Conservation (phyloP, 2,329 filamentous ascomycete genomes). For the Hymenoscyphus scutula region DNA sequence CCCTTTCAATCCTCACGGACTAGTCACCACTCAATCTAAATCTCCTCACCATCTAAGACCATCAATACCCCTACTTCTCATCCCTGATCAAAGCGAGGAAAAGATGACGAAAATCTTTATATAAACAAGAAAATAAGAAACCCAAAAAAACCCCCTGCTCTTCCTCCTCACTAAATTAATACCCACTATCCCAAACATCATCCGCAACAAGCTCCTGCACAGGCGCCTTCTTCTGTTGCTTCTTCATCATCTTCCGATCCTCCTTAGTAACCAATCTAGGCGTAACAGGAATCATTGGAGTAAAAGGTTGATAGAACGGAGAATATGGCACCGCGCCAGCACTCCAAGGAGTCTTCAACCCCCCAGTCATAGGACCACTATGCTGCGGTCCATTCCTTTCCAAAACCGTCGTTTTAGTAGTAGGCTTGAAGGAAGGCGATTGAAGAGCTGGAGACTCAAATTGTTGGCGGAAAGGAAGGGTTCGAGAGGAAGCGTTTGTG, state of each 20-base stretch:
- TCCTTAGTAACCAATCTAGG: slow-evolving; percentile 70
- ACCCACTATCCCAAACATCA: slow-evolving; percentile 56
- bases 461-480: slow-evolving; percentile 59
- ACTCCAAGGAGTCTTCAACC: slow-evolving; percentile 60
- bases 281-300: slow-evolving; percentile 71
- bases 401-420: slow-evolving; percentile 64
- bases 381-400: slow-evolving; percentile 54
- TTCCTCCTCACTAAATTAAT: slow-evolving; percentile 18
- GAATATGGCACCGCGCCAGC: slow-evolving; percentile 66
- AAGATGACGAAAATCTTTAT: background rate
- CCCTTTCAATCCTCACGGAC: slow-evolving; percentile 3
- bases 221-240: slow-evolving; percentile 61
- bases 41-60: background rate
- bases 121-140: background rate
- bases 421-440: slow-evolving; percentile 47
- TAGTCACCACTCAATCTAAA: background rate
- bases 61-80: background rate
- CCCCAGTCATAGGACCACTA: slow-evolving; percentile 48
- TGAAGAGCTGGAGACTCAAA: slow-evolving; percentile 53
- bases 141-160: background rate
- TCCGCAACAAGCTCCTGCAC: slow-evolving; percentile 61
- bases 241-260: slow-evolving; percentile 68
- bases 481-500: slow-evolving; percentile 36
- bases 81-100: background rate
- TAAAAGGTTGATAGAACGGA: slow-evolving; percentile 72